Percentiles rank a stretch among this genome's conserved stretches.
These are phyloP conservation scores for Lantana camara DNA, from an alignment of 257 asterid species.

Conservation along the genomic window DNA sequence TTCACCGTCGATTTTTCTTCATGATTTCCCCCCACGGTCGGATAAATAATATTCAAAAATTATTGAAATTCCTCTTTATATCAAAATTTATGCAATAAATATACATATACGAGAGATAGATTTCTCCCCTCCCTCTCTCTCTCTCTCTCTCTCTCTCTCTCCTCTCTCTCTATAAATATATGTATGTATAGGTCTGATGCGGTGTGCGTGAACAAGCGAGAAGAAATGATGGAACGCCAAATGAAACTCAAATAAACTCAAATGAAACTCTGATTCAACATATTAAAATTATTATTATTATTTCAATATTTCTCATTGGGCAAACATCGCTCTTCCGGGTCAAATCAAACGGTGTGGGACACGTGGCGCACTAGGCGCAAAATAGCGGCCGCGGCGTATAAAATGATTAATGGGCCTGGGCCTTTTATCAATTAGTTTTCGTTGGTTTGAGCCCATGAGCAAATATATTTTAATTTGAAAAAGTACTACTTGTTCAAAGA, in stretches of 20 bases:
- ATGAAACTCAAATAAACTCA: constrained; percentile 46
- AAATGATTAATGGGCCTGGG: constrained; percentile 4
- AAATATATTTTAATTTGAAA: background rate
- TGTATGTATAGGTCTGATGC: constrained; percentile 28
- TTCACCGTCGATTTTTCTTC: background rate
- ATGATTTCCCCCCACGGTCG: constrained; percentile 27
- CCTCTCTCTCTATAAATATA: constrained; percentile 16
- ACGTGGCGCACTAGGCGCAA: constrained; percentile 23
- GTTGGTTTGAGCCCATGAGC: background rate
- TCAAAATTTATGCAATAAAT: background rate
- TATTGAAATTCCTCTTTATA: background rate
- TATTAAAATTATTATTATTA: background rate
- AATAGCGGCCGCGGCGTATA: constrained; percentile 13
- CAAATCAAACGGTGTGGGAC: too few relatives aligned
- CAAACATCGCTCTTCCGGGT: too few relatives aligned
- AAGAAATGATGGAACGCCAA: constrained; percentile 47
- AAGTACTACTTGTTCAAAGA: too few relatives aligned
- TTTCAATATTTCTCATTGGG: background rate
- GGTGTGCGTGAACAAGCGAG: constrained; percentile 32
- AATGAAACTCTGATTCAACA: constrained; percentile 13
- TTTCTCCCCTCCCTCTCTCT: too few relatives aligned
- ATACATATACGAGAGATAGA: constrained; percentile 20
- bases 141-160: background rate
- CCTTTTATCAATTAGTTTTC: background rate
- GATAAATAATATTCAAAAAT: constrained; percentile 19